A percentile compares a stretch with the other conserved stretches of the same genome.
These are phyloP conservation scores for Tulasnella sp. DNA, from an alignment of 768 basidiomycete species.

Conservation along the genomic window DNA sequence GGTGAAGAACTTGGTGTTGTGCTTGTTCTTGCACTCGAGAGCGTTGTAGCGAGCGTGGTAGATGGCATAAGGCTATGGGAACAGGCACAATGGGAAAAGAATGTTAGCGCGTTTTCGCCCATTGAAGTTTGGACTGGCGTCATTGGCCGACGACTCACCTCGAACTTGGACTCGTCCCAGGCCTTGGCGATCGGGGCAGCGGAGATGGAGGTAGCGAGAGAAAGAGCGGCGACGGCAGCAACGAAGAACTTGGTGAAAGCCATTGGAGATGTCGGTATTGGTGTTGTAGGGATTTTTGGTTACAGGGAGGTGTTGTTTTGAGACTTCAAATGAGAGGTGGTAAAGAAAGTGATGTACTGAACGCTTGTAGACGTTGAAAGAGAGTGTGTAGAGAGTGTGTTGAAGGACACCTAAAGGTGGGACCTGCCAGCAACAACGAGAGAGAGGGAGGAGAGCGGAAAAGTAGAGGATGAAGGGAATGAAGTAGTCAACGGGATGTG, in stretches of 20 bases:
- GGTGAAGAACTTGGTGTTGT: constrained; percentile 25
- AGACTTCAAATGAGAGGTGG: background rate
- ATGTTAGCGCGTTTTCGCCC: background rate
- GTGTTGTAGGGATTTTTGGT: background rate
- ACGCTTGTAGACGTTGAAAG: background rate
- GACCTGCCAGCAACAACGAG: background rate
- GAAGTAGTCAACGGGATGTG: background rate
- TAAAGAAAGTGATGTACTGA: background rate
- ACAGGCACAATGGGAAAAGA: background rate
- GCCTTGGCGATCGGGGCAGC: constrained; percentile 16
- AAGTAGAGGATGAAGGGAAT: background rate
- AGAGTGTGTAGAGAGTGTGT: background rate
- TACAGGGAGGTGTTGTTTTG: background rate
- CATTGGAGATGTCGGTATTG: background rate
- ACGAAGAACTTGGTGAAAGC: constrained; percentile 16
- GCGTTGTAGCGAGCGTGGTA: constrained; percentile 23
- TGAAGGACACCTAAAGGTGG: background rate
- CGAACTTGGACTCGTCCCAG: constrained; percentile 16
- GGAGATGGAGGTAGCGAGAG: constrained; percentile 14
- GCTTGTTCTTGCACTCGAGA: constrained; percentile 24
- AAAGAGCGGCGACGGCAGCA: constrained; percentile 12
- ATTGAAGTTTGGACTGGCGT: background rate
- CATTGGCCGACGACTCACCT: background rate
- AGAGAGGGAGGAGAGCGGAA: background rate
- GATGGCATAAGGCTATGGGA: background rate